Evolutionary conservation across 495 filamentous ascomycete species (phyloP).

Genomic region (Trypethelium eluteriae): DNA sequence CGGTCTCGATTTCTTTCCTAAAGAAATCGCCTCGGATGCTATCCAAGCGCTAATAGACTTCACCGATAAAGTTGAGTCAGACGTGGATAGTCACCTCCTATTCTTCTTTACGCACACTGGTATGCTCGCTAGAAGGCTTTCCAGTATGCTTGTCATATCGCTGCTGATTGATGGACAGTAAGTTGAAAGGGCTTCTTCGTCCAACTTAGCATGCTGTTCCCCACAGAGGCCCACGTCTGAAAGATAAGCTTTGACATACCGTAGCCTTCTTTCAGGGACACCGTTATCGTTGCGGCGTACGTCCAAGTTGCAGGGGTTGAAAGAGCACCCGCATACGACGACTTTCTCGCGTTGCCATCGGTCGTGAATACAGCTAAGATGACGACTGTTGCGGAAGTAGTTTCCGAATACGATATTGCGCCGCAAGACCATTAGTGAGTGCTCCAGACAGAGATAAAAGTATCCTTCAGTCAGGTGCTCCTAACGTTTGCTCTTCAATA

Average conservation of each 20-base stretch:
- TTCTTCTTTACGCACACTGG: not conserved
- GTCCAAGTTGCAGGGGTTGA: slow-evolving; percentile 11
- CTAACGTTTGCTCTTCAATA: not conserved
- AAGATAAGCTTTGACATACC: not conserved
- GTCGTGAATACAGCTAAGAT: slow-evolving; percentile 17
- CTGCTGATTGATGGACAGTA: not conserved
- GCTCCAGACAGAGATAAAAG: no score
- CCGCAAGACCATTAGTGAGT: slow-evolving; percentile 2
- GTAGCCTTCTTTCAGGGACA: not conserved
- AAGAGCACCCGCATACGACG: slow-evolving; percentile 16
- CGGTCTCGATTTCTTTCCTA: slow-evolving; percentile 15
- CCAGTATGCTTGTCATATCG: not conserved
- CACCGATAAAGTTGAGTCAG: not conserved
- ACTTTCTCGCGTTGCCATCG: slow-evolving; percentile 11
- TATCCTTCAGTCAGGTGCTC: not conserved
- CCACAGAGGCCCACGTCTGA: not conserved
- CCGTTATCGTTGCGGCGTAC: not conserved
- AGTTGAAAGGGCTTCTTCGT: not conserved
- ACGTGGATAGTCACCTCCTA: not conserved
- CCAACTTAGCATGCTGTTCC: no score
- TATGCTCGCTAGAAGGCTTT: not conserved
- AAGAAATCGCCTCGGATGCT: not conserved
- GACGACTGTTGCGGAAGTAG: slow-evolving; percentile 14
- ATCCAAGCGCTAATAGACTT: slow-evolving; percentile 14
- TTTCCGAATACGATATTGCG: slow-evolving; percentile 10